Evolutionary conservation across 306 rosid genomes (phyloP).

Genomic region (Crotalaria pallida): DNA sequence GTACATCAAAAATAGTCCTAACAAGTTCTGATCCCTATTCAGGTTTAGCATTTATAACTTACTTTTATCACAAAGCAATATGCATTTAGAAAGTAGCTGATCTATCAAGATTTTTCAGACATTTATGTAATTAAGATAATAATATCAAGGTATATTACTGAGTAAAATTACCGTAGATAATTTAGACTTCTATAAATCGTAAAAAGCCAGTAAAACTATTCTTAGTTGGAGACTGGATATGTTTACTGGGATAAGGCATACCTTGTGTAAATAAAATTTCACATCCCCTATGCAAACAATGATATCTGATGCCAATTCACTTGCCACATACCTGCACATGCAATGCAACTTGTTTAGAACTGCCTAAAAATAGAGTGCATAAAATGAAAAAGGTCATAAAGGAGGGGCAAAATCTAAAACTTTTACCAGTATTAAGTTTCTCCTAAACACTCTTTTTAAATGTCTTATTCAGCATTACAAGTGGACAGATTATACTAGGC

Average conservation of each 20-base stretch:
- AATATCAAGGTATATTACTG: neutral
- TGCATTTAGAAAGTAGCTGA: constrained; percentile 1
- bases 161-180: neutral
- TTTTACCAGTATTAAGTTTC: neutral
- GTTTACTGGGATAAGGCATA: constrained; percentile 25
- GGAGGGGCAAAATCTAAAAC: neutral
- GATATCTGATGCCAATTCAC: constrained; percentile 83
- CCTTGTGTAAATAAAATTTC: constrained; percentile 87
- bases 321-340: constrained; percentile 71
- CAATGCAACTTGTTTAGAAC: constrained; percentile 6
- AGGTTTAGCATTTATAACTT: neutral
- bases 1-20: neutral
- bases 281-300: constrained; percentile 56
- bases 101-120: neutral
- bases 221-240: neutral
- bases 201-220: neutral
- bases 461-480: constrained; percentile 4
- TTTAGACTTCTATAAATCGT: neutral
- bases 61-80: neutral
- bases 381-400: neutral
- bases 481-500: neutral
- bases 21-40: neutral
- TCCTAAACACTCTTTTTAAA: neutral
- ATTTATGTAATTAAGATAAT: neutral
- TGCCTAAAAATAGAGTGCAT: constrained; percentile 1